Conservation (phyloP, 2,329 filamentous ascomycete genomes). For the Xylariaceae sp. region DNA sequence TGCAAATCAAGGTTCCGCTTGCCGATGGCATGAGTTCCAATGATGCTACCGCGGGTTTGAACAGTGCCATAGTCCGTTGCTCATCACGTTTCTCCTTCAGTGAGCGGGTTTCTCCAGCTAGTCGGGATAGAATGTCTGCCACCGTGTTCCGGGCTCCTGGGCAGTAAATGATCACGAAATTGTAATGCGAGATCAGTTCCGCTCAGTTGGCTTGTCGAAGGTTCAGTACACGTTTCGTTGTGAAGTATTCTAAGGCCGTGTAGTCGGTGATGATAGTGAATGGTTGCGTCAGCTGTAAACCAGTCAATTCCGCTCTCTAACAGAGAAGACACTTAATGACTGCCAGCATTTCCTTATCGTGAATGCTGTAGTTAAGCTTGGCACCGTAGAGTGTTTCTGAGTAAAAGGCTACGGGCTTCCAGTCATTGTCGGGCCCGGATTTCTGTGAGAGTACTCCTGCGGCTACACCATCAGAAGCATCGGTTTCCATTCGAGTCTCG, state of each 20-base stretch:
- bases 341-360: conserved; percentile 5
- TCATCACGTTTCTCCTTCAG: background rate
- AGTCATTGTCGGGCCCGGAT: background rate
- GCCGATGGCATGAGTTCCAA: too few relatives aligned
- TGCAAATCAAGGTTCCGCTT: background rate
- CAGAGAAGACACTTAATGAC: background rate
- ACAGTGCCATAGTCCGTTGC: background rate
- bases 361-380: background rate
- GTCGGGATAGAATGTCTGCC: background rate
- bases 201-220: background rate
- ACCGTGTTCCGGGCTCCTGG: background rate
- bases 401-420: background rate
- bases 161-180: background rate
- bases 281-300: background rate
- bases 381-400: background rate
- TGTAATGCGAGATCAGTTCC: background rate
- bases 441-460: background rate
- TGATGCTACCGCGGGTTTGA: background rate
- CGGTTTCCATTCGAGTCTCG: background rate
- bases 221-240: background rate
- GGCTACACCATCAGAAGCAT: background rate
- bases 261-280: background rate
- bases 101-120: background rate
- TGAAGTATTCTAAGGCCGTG: background rate
- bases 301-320: background rate